A percentile compares a stretch with the other conserved stretches of the same genome.
phyloP scores from a whole-genome alignment of 257 asterid species.

The Cynanchum wilfordii region DNA sequence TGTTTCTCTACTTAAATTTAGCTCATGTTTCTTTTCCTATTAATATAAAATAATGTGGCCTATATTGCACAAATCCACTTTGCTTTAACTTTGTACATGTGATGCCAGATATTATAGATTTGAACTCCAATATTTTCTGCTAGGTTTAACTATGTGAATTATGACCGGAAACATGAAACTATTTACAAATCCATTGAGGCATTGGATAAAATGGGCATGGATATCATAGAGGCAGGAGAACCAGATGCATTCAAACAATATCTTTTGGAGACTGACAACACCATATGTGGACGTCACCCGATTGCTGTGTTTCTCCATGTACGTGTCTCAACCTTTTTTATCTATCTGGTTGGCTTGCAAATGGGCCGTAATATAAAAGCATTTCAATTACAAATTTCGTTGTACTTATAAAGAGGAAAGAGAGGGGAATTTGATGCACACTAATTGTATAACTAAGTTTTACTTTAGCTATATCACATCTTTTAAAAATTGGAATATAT shows the following conservation, averaged over 20 bases:
- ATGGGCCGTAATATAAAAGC: background rate
- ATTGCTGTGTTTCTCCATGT: constrained; percentile 94
- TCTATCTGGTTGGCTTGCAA: background rate
- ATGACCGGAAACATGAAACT: constrained; percentile 78
- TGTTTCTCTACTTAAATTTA: background rate
- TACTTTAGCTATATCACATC: background rate
- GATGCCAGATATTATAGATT: background rate
- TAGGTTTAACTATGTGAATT: constrained; percentile 77
- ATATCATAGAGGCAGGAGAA: constrained; percentile 82
- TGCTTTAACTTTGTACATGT: background rate
- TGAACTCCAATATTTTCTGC: constrained; percentile 4
- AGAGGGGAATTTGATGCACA: background rate
- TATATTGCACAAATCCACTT: background rate
- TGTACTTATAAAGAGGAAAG: background rate
- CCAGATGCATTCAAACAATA: constrained; percentile 82
- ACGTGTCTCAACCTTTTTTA: constrained; percentile 27
- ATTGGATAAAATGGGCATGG: constrained; percentile 87
- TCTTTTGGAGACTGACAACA: constrained; percentile 79
- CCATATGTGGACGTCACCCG: constrained; percentile 97
- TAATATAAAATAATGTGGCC: background rate
- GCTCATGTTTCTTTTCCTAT: background rate
- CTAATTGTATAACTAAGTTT: background rate
- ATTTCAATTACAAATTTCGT: background rate
- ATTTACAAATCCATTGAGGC: constrained; percentile 88
- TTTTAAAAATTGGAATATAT: background rate